Evolutionary conservation across 805 yeast genomes (phyloP), one percentile per base, ranked within the genome.

Genomic region (Saccharomycodes ludwigii): DNA sequence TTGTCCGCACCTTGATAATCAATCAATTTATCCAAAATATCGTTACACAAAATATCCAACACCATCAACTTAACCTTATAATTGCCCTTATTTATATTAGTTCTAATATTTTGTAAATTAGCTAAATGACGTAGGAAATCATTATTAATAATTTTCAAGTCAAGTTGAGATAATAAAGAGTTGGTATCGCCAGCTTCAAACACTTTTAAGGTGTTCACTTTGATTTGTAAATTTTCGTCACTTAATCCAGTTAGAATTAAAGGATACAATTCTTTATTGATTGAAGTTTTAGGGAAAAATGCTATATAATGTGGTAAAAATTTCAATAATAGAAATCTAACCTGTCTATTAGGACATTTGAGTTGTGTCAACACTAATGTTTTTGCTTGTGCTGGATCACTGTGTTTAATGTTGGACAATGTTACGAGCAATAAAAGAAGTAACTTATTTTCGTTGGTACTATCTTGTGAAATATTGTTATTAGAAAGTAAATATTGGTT

Each of bases 51-150:
- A 13, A 24, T 24, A 13, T 24, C 14, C 26, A 24, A 24, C 12
- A 24, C 26, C 15, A 24, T 5, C 11, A 11, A 13, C 14, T 24
- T 24, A 5, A 24, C 26, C 14, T 24, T 24, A 13, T 24, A 11
- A 17, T 8, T 3, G n/a, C n/a, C n/a, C n/a, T n/a, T n/a, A n/a
- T n/a, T n/a, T n/a, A n/a, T 81, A 45, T 78, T 79, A 3, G 83
- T 79, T 42, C 95, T 58, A 19, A 84, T 76, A 52, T 65, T 69
- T 48, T 83, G 94, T 7, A 84, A 66, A 43, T 76, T 81, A 0
- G 97, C 97, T 33, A 88, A 59, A 33, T 72, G 66, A 41, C 93
- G 68, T 33, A 88, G 58, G 15, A 88, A 58, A 30, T 91, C 97
- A 46, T 85, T 85, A 51, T 88, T 88, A 30, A 86, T 61, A 2